Conservation (phyloP, 345 rosid genomes). For the Citrus reticulata region DNA sequence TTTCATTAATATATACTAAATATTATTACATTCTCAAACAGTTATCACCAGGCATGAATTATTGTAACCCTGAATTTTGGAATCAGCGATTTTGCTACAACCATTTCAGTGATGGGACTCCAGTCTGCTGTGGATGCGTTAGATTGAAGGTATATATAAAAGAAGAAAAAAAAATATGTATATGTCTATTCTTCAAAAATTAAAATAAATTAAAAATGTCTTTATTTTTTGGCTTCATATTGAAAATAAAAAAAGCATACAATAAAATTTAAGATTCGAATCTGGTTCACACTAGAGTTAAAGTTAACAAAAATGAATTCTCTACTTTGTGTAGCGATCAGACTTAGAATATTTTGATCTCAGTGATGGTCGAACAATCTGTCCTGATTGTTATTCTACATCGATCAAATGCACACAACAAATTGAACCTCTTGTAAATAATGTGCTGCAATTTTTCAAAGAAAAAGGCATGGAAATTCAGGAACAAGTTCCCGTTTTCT, state of each 20-base stretch:
- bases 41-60: neutral
- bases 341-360: neutral
- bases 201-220: no score
- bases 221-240: no score
- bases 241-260: no score
- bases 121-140: neutral
- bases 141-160: neutral
- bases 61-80: neutral
- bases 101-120: neutral
- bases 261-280: no score
- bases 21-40: neutral
- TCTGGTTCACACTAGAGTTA: no score
- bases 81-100: neutral
- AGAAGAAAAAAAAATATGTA: no score
- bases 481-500: neutral
- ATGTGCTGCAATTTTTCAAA: conserved; percentile 5
- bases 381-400: neutral
- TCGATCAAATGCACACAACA: neutral
- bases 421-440: neutral
- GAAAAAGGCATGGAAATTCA: neutral
- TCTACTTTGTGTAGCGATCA: neutral
- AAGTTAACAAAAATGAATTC: no score
- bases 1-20: neutral
- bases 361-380: neutral
- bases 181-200: no score